Conservation (phyloP, 352 stramenopile species). For the Phytophthora ramorum region DNA sequence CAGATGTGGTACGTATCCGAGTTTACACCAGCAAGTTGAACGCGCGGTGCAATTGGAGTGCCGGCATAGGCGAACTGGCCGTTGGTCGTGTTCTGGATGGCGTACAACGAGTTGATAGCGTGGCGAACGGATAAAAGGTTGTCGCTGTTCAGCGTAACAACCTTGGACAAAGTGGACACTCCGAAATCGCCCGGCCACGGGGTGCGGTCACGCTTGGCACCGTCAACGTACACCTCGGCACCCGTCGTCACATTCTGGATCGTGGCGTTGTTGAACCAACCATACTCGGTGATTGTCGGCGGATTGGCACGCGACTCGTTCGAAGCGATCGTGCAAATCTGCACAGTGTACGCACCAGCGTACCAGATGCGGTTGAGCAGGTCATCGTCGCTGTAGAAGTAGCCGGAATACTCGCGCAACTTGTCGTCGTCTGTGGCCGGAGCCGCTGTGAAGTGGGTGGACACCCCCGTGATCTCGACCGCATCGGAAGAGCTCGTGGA, state of each 20-base stretch:
- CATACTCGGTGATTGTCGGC: slow-evolving; percentile 39
- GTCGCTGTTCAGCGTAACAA: slow-evolving; percentile 38
- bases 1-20: slow-evolving; percentile 55
- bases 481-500: slow-evolving; percentile 25
- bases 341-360: slow-evolving; percentile 46
- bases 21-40: slow-evolving; percentile 26
- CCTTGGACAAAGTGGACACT: slow-evolving; percentile 35
- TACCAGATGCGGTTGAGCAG: slow-evolving; percentile 54
- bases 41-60: slow-evolving; percentile 32
- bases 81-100: slow-evolving; percentile 36
- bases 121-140: slow-evolving; percentile 41
- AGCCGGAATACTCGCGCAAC: slow-evolving; percentile 44
- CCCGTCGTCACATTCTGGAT: slow-evolving; percentile 32
- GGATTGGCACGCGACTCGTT: slow-evolving; percentile 44
- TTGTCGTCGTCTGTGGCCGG: slow-evolving; percentile 31
- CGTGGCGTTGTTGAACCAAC: slow-evolving; percentile 47
- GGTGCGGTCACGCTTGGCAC: slow-evolving; percentile 46
- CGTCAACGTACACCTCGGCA: slow-evolving; percentile 45
- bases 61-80: slow-evolving; percentile 44
- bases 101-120: slow-evolving; percentile 37
- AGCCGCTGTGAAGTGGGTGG: slow-evolving; percentile 43
- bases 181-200: slow-evolving; percentile 47
- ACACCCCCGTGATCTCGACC: slow-evolving; percentile 36
- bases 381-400: slow-evolving; percentile 50
- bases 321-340: slow-evolving; percentile 42